Base-by-base conservation (phyloP, 2,329 filamentous ascomycete genomes). In the Bisporella sp. region DNA sequence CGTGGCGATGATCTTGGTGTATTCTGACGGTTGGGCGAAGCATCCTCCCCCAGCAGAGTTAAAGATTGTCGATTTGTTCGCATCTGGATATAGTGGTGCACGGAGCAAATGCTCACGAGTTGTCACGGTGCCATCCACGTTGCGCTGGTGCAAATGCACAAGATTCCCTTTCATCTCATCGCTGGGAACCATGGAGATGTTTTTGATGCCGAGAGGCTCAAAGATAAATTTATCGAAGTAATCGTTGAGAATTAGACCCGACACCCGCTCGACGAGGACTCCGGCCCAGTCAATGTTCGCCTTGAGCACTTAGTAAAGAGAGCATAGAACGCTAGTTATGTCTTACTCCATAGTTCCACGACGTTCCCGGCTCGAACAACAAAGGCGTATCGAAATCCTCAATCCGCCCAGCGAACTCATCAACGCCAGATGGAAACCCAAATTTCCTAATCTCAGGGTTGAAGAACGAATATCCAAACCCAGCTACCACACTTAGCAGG, bases 21-120 rank as follows among this genome's bases (percentile, higher is more conserved):
- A 87, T 43, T 87, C 81, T 6, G 72, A 70, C 0, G 81, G 80
- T 53, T 71, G 73, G 0, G 78, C 76, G 59, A 78, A 87, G 45
- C 78, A 69, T 3, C 83, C 83, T 3, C 73, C 81, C 4, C 83
- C 84, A 5, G 79, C 84, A 41, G 74, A 77, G 61, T 84, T 74
- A 62, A 84, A 76, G 30, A 54, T 57, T 6, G 48, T 21, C 6
- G 37, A 48, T 48, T 33, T 54, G 32, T 3, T 7, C n/a, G 39
- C 46, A 35, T 37, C 31, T 40, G 28, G 28, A 44, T n/a, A 35
- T 33, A 9, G 52, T 31, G 39, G 52, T 47, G 4, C 8, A 13
- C 51, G 53, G 12, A 49, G 47, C 3, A 59, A 21, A 37, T 62
- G 58, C 8, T 59, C 57, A 7, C 46, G 33, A 5, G 40, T 29